phyloP scores from a whole-genome alignment of 306 rosid genomes.

The Rubus parviflorus region DNA sequence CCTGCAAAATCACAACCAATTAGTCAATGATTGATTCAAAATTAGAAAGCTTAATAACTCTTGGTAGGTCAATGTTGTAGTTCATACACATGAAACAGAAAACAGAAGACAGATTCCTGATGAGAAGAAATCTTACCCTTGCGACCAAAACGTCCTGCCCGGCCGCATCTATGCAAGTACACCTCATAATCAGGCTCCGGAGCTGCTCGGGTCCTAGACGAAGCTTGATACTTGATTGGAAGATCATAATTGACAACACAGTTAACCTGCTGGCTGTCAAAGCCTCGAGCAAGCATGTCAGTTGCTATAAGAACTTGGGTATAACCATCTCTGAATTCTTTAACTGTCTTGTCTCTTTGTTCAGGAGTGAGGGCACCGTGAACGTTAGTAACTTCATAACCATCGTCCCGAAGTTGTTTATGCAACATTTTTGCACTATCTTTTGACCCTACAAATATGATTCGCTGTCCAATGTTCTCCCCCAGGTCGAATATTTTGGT shows the following conservation, averaged over 20 bases:
- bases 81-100: background rate
- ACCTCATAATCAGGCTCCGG: slow-evolving; percentile 65
- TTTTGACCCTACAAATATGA: slow-evolving; percentile 64
- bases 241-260: slow-evolving; percentile 74
- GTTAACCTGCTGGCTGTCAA: slow-evolving; percentile 70
- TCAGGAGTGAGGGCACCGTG: slow-evolving; percentile 49
- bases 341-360: slow-evolving; percentile 65
- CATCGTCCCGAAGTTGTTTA: slow-evolving; percentile 43
- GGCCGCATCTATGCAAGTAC: slow-evolving; percentile 64
- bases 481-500: slow-evolving; percentile 61
- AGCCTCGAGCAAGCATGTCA: slow-evolving; percentile 63
- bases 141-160: slow-evolving; percentile 73
- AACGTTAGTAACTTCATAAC: slow-evolving; percentile 59
- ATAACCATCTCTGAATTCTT: slow-evolving; percentile 62
- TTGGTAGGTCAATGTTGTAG: background rate
- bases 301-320: slow-evolving; percentile 66
- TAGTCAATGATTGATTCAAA: background rate
- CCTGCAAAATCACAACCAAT: slow-evolving; percentile 10
- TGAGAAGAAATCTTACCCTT: slow-evolving; percentile 47
- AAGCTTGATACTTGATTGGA: slow-evolving; percentile 37
- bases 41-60: background rate
- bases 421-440: slow-evolving; percentile 54
- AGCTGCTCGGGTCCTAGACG: background rate
- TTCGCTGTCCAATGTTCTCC: slow-evolving; percentile 69
- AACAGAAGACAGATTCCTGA: background rate